These are phyloP conservation scores for Clonostachys rosea DNA, from an alignment of 2,329 filamentous ascomycete species.

Conservation along the genomic window DNA sequence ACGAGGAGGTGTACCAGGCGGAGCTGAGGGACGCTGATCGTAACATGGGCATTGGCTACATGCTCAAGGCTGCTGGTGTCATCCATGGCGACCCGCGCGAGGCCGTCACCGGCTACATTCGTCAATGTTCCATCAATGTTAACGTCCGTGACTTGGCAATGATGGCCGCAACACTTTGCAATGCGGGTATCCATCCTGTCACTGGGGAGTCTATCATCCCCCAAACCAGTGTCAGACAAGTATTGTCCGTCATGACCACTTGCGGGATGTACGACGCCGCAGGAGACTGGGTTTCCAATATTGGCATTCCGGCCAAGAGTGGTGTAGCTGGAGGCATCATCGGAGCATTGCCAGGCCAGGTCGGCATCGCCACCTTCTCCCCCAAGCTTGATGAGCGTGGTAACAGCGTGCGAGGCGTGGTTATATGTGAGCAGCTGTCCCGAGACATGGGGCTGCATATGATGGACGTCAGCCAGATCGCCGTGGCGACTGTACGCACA, in stretches of 20 bases:
- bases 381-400: slow-evolving; percentile 22
- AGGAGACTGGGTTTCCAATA: slow-evolving; percentile 28
- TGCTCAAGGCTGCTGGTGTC: slow-evolving; percentile 32
- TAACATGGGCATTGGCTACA: slow-evolving; percentile 29
- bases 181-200: slow-evolving; percentile 25
- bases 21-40: slow-evolving; percentile 24
- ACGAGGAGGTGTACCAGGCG: slow-evolving; percentile 30
- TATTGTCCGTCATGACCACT: slow-evolving; percentile 33
- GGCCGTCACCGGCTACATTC: slow-evolving; percentile 29
- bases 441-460: slow-evolving; percentile 25
- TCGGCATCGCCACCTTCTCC: slow-evolving; percentile 22
- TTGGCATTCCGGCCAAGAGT: slow-evolving; percentile 30
- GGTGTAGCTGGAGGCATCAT: slow-evolving; percentile 25
- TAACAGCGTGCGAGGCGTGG: slow-evolving; percentile 22
- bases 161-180: slow-evolving; percentile 31
- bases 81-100: slow-evolving; percentile 24
- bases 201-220: slow-evolving; percentile 25
- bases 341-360: slow-evolving; percentile 21
- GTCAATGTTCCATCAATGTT: slow-evolving; percentile 32
- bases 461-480: slow-evolving; percentile 25
- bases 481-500: slow-evolving; percentile 17
- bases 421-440: slow-evolving; percentile 21
- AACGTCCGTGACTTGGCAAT: slow-evolving; percentile 31
- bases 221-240: slow-evolving; percentile 26
- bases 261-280: slow-evolving; percentile 35